A percentile compares a stretch with the other conserved stretches of the same genome.
Evolutionary conservation across 202 grass and related monocot genomes (phyloP).

Genomic region (Saccharum hybrid): DNA sequence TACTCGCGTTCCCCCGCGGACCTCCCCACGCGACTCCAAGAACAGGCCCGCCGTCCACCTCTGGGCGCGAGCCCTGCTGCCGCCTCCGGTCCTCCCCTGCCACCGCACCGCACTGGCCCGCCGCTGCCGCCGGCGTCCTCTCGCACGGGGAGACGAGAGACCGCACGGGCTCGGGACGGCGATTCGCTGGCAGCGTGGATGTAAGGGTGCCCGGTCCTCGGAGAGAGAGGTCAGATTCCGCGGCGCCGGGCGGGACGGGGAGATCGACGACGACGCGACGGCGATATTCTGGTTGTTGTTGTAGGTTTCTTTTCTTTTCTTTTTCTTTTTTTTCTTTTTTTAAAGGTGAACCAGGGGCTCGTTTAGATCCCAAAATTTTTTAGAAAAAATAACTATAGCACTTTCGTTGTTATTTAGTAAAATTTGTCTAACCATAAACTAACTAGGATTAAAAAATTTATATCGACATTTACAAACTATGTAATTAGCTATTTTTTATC

Average conservation of each 20-base stretch:
- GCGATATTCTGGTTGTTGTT: neutral
- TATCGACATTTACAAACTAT: no score
- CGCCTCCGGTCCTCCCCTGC: neutral
- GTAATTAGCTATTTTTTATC: no score
- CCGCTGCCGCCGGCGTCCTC: neutral
- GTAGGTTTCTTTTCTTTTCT: neutral
- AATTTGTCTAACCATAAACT: no score
- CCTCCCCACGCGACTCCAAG: neutral
- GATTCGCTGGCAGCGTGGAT: neutral
- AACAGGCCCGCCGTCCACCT: neutral
- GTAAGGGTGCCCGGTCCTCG: neutral
- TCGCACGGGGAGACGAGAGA: neutral
- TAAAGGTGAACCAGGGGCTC: no score
- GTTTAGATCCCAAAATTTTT: no score
- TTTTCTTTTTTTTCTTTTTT: no score
- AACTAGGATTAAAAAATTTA: no score
- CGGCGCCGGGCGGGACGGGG: neutral
- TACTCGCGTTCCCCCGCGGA: neutral
- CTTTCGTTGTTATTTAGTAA: no score
- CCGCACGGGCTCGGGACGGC: neutral
- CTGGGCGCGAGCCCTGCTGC: neutral
- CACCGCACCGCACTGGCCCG: neutral
- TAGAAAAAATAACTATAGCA: no score
- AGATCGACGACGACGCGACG: constrained; percentile 8
- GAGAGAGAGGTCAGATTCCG: neutral